Evolutionary conservation across 2,329 filamentous ascomycete species (phyloP).

Genomic region (Grosmannia serpens): DNA sequence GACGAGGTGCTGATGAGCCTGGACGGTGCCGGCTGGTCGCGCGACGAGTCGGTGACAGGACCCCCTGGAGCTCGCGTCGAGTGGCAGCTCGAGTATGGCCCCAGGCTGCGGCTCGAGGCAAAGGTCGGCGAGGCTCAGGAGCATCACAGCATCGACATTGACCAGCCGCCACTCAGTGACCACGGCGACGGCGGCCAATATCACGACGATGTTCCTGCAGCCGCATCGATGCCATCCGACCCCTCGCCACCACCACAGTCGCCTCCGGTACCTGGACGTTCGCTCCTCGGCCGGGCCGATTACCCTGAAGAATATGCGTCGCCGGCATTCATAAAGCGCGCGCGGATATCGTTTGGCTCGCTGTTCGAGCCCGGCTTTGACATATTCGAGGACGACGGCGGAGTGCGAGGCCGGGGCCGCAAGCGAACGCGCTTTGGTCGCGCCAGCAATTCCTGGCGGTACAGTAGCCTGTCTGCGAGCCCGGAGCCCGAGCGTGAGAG

Average conservation of each 20-base stretch:
- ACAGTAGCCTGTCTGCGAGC: slow-evolving; percentile 59
- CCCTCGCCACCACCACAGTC: slow-evolving; percentile 8
- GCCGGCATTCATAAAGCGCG: slow-evolving; percentile 67
- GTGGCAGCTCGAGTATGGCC: slow-evolving; percentile 46
- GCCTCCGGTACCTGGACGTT: not conserved
- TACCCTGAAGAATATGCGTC: slow-evolving; percentile 53
- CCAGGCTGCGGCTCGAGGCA: slow-evolving; percentile 37
- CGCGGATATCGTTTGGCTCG: slow-evolving; percentile 56
- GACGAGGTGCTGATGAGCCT: slow-evolving; percentile 63
- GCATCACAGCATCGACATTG: slow-evolving; percentile 39
- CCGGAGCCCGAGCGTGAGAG: slow-evolving; percentile 52
- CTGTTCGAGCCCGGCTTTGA: slow-evolving; percentile 54
- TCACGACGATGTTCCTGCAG: not conserved
- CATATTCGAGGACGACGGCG: slow-evolving; percentile 59
- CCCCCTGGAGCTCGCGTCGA: slow-evolving; percentile 40
- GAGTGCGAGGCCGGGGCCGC: slow-evolving; percentile 46
- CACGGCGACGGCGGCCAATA: not conserved
- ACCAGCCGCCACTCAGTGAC: slow-evolving; percentile 25
- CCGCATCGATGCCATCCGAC: not conserved
- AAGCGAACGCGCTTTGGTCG: slow-evolving; percentile 62
- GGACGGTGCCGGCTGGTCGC: slow-evolving; percentile 55
- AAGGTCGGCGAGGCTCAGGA: slow-evolving; percentile 35
- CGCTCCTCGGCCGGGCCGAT: slow-evolving; percentile 13
- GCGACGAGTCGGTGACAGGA: slow-evolving; percentile 34
- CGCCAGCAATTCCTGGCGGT: slow-evolving; percentile 60